Conservation (phyloP, 2,329 filamentous ascomycete genomes). For the Dactylonectria estremocensis region DNA sequence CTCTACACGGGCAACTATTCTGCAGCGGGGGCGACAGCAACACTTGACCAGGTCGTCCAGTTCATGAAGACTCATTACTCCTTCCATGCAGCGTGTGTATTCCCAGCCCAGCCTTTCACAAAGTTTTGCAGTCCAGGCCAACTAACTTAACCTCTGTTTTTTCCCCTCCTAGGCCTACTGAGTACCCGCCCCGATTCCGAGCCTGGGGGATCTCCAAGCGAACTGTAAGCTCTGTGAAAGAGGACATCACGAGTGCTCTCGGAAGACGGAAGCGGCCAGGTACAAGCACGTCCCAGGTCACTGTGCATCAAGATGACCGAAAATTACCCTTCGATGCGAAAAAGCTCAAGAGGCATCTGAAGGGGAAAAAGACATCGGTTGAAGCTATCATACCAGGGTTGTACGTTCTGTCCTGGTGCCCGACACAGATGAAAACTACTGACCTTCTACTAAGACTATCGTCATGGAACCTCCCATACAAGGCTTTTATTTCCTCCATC, state of each 20-base stretch:
- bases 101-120: background rate
- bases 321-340: background rate
- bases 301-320: background rate
- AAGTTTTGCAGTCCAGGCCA: too few species aligned
- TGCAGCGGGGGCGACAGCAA: constrained; percentile 8
- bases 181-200: constrained; percentile 18
- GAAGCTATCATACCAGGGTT: constrained; percentile 14
- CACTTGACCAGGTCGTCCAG: constrained; percentile 27
- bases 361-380: background rate
- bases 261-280: constrained; percentile 9
- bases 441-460: constrained; percentile 18
- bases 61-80: constrained; percentile 42
- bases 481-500: constrained; percentile 18
- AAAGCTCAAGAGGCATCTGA: constrained; percentile 19
- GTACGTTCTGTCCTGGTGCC: constrained; percentile 8
- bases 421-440: background rate
- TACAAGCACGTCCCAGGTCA: constrained; percentile 10
- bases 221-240: background rate
- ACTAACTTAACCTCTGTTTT: too few species aligned
- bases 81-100: constrained; percentile 30
- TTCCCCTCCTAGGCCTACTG: background rate
- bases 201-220: constrained; percentile 19
- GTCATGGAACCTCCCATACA: constrained; percentile 29
- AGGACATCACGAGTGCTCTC: background rate
- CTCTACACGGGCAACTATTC: constrained; percentile 31